Percentiles rank a stretch among this genome's conserved stretches.
Conservation (phyloP, 2,329 filamentous ascomycete species). For the Fusarium pininemorale region DNA sequence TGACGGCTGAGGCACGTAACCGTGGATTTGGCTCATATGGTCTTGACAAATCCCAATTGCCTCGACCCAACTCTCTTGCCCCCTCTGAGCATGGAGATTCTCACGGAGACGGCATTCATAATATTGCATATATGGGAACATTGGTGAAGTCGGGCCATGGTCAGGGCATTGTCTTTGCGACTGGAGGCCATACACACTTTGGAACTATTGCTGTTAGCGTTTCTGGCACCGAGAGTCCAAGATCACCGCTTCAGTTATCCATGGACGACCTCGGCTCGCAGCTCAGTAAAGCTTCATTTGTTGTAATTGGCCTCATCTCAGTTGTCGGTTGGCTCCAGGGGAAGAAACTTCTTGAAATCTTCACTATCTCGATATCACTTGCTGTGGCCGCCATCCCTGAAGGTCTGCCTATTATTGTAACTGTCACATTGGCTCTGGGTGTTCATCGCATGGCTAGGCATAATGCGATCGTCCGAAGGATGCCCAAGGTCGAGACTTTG, state of each 20-base stretch:
- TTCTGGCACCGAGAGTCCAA: constrained; percentile 92
- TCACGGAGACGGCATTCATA: constrained; percentile 75
- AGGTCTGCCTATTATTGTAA: constrained; percentile 97
- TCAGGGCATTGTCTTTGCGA: constrained; percentile 96
- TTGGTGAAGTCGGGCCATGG: constrained; percentile 94
- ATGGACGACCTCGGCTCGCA: constrained; percentile 99
- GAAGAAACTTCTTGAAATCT: constrained; percentile 90
- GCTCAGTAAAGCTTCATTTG: constrained; percentile 95
- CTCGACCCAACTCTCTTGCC: constrained; percentile 53
- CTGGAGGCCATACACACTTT: constrained; percentile 92
- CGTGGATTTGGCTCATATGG: constrained; percentile 43
- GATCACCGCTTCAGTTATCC: constrained; percentile 91
- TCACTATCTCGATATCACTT: constrained; percentile 95
- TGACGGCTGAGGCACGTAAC: constrained; percentile 70
- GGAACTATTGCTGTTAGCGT: constrained; percentile 95
- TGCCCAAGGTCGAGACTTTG: constrained; percentile 96
- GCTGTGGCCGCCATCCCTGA: constrained; percentile 97
- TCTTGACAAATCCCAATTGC: constrained; percentile 43
- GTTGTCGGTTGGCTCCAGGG: constrained; percentile 90
- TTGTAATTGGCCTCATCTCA: constrained; percentile 92
- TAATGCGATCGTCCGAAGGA: constrained; percentile 92
- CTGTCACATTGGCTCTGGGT: constrained; percentile 91
- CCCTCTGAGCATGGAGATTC: constrained; percentile 67
- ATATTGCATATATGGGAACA: constrained; percentile 98
- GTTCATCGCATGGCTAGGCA: constrained; percentile 96